Base-by-base conservation (phyloP, 352 stramenopile genomes). In the Phytophthora pseudosyringae region DNA sequence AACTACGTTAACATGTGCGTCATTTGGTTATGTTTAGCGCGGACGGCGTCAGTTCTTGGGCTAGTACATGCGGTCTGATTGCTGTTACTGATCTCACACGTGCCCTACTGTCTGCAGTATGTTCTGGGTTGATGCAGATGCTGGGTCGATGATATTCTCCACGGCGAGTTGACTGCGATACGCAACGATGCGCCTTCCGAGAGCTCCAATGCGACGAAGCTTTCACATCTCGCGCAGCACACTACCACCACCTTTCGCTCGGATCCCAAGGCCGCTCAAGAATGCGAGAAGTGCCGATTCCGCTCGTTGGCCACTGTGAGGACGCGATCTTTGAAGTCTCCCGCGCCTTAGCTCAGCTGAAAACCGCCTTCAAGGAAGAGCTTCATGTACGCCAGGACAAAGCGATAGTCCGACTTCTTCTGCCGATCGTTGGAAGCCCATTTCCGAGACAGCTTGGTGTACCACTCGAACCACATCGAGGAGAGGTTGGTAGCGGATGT, bases 391-490 rank as follows among this genome's bases (percentile, higher is more conserved):
- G 59, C 54, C 5, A 73, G 54, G 26, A 64, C 15, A 13, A 48
- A 28, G 40, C 56, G 55, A 3, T 33, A 59, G 3, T 74, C 66
- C 0, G 54, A 66, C 32, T 69, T 69, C 59, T 73, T 73, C 13
- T 64, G 53, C 7, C 64, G 50, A 18, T 64, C 43, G 10, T 1
- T 11, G 2, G 39, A 56, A 3, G 50, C 25, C 49, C 48, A 69
- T 7, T 59, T 32, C 7, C 13, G 53, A 13, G 54, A 54, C 11
- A 57, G 56, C 56, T n/a, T n/a, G n/a, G n/a, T n/a, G n/a, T n/a
- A n/a, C n/a, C n/a, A 71, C 16, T 63, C 32, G 26, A 56, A 67
- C 57, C 64, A 72, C 1, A 16, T 41, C 41, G 43, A 3, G 8
- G 21, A 51, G 4, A 57, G 55, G 55, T 63, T 53, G 0, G 25